These are phyloP conservation scores for Rhodomyrtus tomentosa DNA, from an alignment of 345 rosid genomes.

Conservation along the genomic window DNA sequence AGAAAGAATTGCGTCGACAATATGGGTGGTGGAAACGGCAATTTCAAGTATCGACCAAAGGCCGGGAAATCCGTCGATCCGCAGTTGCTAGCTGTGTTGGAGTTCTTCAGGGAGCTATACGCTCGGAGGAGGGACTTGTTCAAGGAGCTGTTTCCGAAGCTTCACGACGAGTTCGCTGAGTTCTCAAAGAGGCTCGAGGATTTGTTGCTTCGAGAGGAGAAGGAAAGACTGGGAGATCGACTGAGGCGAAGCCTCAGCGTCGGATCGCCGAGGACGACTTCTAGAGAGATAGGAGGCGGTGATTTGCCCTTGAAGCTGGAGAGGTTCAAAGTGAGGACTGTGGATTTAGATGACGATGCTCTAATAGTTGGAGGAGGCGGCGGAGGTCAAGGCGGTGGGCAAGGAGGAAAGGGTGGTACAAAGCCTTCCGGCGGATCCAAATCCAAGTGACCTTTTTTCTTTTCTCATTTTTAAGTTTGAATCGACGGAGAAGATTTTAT, in stretches of 20 bases:
- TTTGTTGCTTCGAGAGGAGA: background rate
- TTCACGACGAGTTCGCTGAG: conserved; percentile 8
- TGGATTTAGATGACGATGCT: conserved; percentile 1
- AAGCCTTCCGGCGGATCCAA: conserved; percentile 6
- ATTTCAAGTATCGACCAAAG: background rate
- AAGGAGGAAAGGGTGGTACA: background rate
- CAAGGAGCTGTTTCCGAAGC: conserved; percentile 17
- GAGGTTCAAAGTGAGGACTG: conserved; percentile 28
- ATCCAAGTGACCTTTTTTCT: background rate
- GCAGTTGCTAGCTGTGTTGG: conserved; percentile 12
- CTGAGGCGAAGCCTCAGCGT: conserved; percentile 30
- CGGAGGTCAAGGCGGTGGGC: background rate
- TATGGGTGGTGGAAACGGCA: background rate
- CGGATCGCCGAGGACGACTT: conserved; percentile 12
- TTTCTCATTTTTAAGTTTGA: background rate
- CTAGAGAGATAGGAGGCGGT: background rate
- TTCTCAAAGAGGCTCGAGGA: conserved; percentile 4
- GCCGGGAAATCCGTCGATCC: conserved; percentile 6
- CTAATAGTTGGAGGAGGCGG: background rate
- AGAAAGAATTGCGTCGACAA: background rate
- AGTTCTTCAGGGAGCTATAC: conserved; percentile 21
- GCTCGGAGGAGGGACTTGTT: conserved; percentile 18
- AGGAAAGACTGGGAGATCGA: background rate
- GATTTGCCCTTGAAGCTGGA: conserved; percentile 9
- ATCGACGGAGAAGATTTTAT: background rate